A percentile compares a stretch with the other conserved stretches of the same genome.
These are phyloP conservation scores for Globisporangium okanoganense DNA, from an alignment of 352 stramenopile genomes.

Conservation along the genomic window DNA sequence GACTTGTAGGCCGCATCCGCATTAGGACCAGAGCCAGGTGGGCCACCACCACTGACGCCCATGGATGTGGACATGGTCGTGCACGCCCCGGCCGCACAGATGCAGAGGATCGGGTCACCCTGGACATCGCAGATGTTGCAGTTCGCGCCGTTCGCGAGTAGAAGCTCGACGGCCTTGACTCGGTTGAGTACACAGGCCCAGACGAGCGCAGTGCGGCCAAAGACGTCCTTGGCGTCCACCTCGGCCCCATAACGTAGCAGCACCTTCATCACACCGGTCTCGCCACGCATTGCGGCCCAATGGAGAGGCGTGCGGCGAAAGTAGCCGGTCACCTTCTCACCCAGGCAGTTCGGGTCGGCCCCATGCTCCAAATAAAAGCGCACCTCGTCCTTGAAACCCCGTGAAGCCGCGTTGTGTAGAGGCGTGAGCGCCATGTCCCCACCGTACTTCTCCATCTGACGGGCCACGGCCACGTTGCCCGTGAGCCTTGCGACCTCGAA, in stretches of 20 bases:
- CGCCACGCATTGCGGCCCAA: conserved; percentile 76
- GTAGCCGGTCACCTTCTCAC: conserved; percentile 65
- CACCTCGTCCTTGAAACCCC: conserved; percentile 53
- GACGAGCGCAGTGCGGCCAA: conserved; percentile 62
- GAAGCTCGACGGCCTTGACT: conserved; percentile 44
- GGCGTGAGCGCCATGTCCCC: conserved; percentile 75
- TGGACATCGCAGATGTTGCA: conserved; percentile 57
- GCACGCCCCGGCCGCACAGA: conserved; percentile 50
- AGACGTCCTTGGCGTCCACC: conserved; percentile 56
- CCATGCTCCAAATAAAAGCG: conserved; percentile 67
- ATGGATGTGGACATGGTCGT: conserved; percentile 17
- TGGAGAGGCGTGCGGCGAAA: conserved; percentile 72
- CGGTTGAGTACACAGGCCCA: conserved; percentile 79
- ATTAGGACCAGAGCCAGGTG: not conserved
- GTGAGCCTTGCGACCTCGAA: conserved; percentile 68
- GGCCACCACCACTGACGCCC: not conserved
- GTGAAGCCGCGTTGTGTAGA: conserved; percentile 61
- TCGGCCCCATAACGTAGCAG: conserved; percentile 55
- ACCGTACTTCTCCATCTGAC: conserved; percentile 75
- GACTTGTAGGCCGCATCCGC: not conserved
- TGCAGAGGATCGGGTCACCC: conserved; percentile 62
- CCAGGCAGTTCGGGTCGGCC: conserved; percentile 54
- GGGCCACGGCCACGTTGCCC: conserved; percentile 59
- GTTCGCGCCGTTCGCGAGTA: conserved; percentile 54
- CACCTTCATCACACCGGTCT: conserved; percentile 51